phyloP scores from a whole-genome alignment of 2,329 filamentous ascomycete genomes.

The Canariomyces notabilis region DNA sequence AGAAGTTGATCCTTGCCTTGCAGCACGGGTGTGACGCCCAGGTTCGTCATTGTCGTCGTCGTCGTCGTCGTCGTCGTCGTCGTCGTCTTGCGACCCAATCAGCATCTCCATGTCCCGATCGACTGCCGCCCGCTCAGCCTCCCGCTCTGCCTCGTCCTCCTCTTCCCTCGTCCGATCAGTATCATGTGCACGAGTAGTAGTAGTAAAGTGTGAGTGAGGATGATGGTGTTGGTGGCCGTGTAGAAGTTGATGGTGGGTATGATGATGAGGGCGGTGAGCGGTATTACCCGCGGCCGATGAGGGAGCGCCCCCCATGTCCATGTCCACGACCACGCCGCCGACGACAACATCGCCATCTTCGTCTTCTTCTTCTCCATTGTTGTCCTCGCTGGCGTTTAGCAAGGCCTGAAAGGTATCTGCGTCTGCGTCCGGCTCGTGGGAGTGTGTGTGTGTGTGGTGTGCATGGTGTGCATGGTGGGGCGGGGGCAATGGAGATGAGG shows the following conservation, averaged over 20 bases:
- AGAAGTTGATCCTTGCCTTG: too few relatives aligned
- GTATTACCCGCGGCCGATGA: neutral
- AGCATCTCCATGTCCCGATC: constrained; percentile 50
- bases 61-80: constrained; percentile 29
- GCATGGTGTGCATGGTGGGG: constrained; percentile 32
- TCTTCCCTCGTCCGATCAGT: constrained; percentile 3
- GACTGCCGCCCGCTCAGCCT: constrained; percentile 31
- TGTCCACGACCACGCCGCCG: constrained; percentile 25
- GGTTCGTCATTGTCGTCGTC: too few relatives aligned
- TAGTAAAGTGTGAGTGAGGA: neutral
- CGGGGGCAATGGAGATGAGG: constrained; percentile 32
- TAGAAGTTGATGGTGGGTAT: neutral
- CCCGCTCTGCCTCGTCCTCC: constrained; percentile 17
- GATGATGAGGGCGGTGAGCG: neutral
- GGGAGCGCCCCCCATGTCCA: too few relatives aligned
- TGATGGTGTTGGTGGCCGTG: neutral
- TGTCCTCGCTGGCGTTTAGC: constrained; percentile 44
- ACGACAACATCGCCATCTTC: constrained; percentile 33
- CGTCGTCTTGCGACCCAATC: constrained; percentile 42
- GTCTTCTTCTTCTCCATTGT: constrained; percentile 29
- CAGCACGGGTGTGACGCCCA: too few relatives aligned
- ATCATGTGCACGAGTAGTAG: neutral
- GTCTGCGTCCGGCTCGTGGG: constrained; percentile 38
- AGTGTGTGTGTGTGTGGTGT: constrained; percentile 13
- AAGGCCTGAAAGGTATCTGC: constrained; percentile 45